phyloP scores from a whole-genome alignment of 1,139 yeast genomes.

The Blastobotrys elegans region DNA sequence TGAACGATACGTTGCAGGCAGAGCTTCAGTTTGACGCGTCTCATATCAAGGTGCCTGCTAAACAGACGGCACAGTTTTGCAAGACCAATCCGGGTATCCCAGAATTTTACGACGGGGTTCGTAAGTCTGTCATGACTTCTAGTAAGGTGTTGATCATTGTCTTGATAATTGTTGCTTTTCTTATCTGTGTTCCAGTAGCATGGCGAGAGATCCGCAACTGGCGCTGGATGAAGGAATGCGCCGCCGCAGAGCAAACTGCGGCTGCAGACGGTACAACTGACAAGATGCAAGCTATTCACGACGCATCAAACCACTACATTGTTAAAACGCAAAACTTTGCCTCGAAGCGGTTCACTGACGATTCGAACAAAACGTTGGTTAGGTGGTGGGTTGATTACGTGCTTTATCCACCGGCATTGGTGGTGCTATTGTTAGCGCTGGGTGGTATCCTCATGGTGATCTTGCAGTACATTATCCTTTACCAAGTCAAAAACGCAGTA shows the following conservation, averaged over 20 bases:
- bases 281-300: slow-evolving; percentile 15
- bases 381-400: slow-evolving; percentile 36
- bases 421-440: slow-evolving; percentile 38
- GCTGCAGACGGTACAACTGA: not conserved
- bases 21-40: slow-evolving; percentile 13
- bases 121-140: slow-evolving; percentile 32
- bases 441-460: slow-evolving; percentile 41
- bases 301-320: slow-evolving; percentile 15
- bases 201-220: slow-evolving; percentile 47
- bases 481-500: slow-evolving; percentile 23
- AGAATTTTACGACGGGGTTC: slow-evolving; percentile 12
- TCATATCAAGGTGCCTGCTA: slow-evolving; percentile 16
- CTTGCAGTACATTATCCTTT: slow-evolving; percentile 40
- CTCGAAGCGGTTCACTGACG: slow-evolving; percentile 11
- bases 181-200: slow-evolving; percentile 40
- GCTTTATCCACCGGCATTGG: slow-evolving; percentile 29
- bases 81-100: slow-evolving; percentile 16
- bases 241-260: slow-evolving; percentile 10
- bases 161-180: slow-evolving; percentile 39
- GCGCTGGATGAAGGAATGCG: slow-evolving; percentile 38
- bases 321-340: slow-evolving; percentile 16
- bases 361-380: slow-evolving; percentile 15
- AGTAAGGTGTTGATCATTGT: slow-evolving; percentile 40
- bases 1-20: slow-evolving; percentile 24
- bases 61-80: slow-evolving; percentile 13